phyloP scores from a whole-genome alignment of 2,329 filamentous ascomycete genomes.

The Sporothrix mexicana region DNA sequence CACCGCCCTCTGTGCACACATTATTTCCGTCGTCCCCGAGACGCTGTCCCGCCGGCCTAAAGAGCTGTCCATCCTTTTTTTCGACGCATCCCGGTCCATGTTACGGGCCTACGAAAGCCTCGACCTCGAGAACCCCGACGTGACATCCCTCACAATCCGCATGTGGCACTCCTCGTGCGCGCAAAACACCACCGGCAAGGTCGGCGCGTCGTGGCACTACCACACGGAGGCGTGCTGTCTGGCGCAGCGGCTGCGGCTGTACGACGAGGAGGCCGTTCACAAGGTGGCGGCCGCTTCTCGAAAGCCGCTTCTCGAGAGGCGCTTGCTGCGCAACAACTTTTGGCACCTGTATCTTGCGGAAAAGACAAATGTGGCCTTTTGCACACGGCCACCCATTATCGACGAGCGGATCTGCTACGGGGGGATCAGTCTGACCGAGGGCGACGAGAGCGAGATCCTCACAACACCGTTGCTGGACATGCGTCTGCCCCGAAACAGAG shows the following conservation, averaged over 20 bases:
- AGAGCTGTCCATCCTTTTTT: slow-evolving; percentile 7
- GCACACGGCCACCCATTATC: slow-evolving; percentile 6
- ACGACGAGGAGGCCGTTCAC: background rate
- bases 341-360: slow-evolving; percentile 16
- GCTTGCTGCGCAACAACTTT: slow-evolving; percentile 12
- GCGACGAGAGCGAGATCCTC: background rate
- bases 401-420: slow-evolving; percentile 15
- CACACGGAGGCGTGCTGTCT: slow-evolving; percentile 19
- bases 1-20: slow-evolving; percentile 22
- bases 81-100: background rate
- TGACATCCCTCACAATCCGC: slow-evolving; percentile 4
- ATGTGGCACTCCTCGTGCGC: slow-evolving; percentile 26
- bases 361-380: slow-evolving; percentile 2
- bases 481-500: background rate
- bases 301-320: background rate
- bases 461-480: background rate
- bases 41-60: background rate
- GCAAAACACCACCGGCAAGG: slow-evolving; percentile 15
- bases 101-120: slow-evolving; percentile 1
- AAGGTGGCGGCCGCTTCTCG: background rate
- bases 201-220: slow-evolving; percentile 21
- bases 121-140: slow-evolving; percentile 18
- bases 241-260: slow-evolving; percentile 2
- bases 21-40: background rate
- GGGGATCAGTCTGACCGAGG: background rate